Conservation (phyloP, 148 eudicot species). For the Vaccinium darrowii region DNA sequence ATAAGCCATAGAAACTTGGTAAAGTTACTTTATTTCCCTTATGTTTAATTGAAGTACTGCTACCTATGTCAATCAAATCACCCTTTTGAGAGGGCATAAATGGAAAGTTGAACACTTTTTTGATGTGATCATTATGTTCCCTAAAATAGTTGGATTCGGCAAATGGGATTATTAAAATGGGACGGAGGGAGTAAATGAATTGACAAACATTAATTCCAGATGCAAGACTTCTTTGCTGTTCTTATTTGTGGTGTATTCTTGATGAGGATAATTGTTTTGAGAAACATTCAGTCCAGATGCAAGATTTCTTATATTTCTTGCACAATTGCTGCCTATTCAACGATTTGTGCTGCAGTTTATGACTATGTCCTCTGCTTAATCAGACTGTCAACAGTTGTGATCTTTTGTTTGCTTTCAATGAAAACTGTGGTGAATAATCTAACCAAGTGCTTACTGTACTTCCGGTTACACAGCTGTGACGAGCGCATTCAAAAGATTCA, state of each 20-base stretch:
- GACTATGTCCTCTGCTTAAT: background rate
- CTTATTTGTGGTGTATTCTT: background rate
- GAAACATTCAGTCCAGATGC: background rate
- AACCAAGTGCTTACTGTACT: background rate
- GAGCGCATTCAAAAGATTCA: conserved; percentile 95
- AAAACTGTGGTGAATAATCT: background rate
- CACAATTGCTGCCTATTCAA: background rate
- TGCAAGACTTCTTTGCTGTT: background rate
- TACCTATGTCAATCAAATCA: too few relatives aligned
- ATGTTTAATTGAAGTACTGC: too few relatives aligned
- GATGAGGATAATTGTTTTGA: background rate
- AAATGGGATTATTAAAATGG: too few relatives aligned
- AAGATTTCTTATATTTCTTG: background rate
- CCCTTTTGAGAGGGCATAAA: too few relatives aligned
- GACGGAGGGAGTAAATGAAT: background rate
- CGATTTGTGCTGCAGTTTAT: background rate
- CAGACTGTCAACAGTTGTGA: background rate
- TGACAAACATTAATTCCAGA: background rate
- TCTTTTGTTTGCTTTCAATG: background rate
- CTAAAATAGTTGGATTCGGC: too few relatives aligned
- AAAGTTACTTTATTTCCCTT: too few relatives aligned
- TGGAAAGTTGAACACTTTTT: too few relatives aligned
- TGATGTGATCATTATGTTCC: too few relatives aligned
- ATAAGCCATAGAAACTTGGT: too few relatives aligned
- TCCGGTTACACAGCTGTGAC: conserved; percentile 59